These are phyloP conservation scores for Parathielavia appendiculata DNA, from an alignment of 495 filamentous ascomycete species.

Conservation along the genomic window DNA sequence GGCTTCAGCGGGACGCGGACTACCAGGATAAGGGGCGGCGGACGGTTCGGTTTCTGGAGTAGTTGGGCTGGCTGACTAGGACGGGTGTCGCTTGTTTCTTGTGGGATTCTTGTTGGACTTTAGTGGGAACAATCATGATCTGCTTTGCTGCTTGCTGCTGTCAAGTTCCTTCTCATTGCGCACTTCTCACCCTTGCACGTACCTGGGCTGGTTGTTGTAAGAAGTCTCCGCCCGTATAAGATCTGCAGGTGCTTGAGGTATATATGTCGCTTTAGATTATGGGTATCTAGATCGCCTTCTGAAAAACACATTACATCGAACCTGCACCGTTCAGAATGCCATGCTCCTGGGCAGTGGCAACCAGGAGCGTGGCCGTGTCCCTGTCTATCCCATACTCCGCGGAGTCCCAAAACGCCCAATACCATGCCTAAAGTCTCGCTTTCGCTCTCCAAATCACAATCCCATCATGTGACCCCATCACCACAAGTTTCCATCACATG, in stretches of 20 bases:
- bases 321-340: background rate
- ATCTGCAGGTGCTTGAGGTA: background rate
- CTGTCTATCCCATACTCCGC: slow-evolving; percentile 9
- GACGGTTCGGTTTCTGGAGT: background rate
- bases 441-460: background rate
- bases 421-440: background rate
- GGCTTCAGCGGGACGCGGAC: background rate
- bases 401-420: slow-evolving; percentile 3
- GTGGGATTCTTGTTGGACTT: background rate
- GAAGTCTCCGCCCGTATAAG: too few species aligned
- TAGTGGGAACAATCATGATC: background rate
- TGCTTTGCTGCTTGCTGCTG: slow-evolving; percentile 3
- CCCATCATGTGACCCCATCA: background rate
- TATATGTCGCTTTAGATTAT: background rate
- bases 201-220: too few species aligned
- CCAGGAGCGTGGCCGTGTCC: background rate
- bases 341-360: background rate
- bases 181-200: too few species aligned
- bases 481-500: background rate
- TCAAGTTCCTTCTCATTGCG: background rate
- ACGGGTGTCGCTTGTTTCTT: background rate
- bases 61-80: background rate
- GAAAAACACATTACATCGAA: background rate
- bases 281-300: background rate
- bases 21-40: background rate